Evolutionary conservation across 768 basidiomycete species (phyloP).

Genomic region (Boletus rex-veris): DNA sequence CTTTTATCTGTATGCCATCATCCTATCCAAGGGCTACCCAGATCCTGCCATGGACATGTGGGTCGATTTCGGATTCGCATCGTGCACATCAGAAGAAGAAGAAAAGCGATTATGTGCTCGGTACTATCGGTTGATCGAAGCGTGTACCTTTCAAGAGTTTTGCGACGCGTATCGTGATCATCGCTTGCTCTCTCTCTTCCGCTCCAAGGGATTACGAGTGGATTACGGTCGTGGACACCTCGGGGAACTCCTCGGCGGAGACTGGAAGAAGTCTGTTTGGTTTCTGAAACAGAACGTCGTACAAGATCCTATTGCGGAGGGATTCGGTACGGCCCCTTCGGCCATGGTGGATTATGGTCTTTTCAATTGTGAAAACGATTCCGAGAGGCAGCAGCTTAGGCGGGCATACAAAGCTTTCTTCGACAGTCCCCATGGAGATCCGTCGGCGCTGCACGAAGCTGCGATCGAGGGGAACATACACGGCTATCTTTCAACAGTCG

Average conservation of each 20-base stretch:
- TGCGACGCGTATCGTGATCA: not conserved
- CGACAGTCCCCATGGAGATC: not conserved
- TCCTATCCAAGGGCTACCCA: not conserved
- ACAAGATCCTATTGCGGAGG: not conserved
- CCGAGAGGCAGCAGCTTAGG: not conserved
- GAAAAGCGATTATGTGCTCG: not conserved
- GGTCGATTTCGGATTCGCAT: slow-evolving; percentile 3
- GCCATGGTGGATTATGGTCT: slow-evolving; percentile 1
- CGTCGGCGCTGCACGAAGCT: not conserved
- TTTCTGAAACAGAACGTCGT: not conserved
- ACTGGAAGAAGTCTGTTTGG: not conserved
- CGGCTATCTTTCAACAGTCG: not conserved
- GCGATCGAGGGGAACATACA: slow-evolving; percentile 2
- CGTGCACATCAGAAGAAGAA: not conserved
- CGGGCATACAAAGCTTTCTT: not conserved
- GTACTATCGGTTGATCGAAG: not conserved
- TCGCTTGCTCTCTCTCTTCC: not conserved
- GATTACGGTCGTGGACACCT: not conserved
- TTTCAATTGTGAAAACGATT: not conserved
- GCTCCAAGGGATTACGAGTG: not conserved
- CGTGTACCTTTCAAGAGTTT: not conserved
- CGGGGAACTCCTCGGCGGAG: not conserved
- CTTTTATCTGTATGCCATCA: not conserved
- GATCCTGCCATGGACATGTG: not conserved
- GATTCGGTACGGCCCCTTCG: not conserved